phyloP scores from a whole-genome alignment of 148 eudicot species.

The Beta vulgaris region DNA sequence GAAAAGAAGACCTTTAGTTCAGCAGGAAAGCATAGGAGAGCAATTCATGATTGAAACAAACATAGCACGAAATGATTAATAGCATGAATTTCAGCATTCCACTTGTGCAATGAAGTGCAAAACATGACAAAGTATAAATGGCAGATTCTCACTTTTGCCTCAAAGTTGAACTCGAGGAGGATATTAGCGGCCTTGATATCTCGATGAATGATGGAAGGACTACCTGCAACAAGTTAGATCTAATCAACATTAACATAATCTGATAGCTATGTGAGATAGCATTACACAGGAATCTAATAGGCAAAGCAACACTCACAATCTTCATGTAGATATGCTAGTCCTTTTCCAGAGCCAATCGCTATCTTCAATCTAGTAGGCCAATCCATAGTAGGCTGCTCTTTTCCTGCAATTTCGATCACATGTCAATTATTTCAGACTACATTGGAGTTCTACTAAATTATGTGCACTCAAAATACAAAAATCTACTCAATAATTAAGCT shows the following conservation, averaged over 20 bases:
- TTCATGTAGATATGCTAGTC: constrained; percentile 59
- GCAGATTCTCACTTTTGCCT: constrained; percentile 37
- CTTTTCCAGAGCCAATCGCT: constrained; percentile 52
- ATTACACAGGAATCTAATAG: not conserved
- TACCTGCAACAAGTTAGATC: constrained; percentile 33
- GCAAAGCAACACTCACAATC: constrained; percentile 37
- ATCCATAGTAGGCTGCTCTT: constrained; percentile 40
- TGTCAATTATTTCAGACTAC: not conserved
- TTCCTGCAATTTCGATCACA: constrained; percentile 22
- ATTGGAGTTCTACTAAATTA: not conserved
- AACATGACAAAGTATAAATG: not conserved
- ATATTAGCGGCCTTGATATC: constrained; percentile 56
- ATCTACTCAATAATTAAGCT: not conserved
- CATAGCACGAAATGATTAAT: not conserved
- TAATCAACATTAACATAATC: not conserved
- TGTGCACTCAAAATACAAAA: no score
- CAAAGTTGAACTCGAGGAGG: constrained; percentile 43
- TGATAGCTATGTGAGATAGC: not conserved
- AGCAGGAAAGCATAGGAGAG: not conserved
- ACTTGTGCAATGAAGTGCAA: not conserved
- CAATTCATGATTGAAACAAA: not conserved
- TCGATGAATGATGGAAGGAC: constrained; percentile 53
- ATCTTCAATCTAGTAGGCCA: constrained; percentile 50
- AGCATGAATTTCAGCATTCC: not conserved
- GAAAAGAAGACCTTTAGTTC: constrained; percentile 2